Conservation (phyloP, 176 grass and related monocot genomes). For the Neostapfia colusana region DNA sequence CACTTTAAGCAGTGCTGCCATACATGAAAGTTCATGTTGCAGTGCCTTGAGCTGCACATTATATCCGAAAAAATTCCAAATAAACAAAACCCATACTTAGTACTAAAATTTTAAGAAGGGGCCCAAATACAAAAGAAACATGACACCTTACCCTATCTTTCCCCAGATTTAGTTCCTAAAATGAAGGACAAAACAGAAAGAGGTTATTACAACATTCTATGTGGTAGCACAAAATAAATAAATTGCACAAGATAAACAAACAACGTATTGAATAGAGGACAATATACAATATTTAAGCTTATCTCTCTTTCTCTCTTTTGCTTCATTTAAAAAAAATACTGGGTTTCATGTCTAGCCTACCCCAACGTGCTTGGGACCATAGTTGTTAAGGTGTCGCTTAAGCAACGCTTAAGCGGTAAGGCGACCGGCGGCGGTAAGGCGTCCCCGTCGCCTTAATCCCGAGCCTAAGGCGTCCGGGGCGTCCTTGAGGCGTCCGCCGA, state of each 20-base stretch:
- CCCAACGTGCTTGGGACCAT: too few species aligned
- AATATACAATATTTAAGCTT: constrained; percentile 7
- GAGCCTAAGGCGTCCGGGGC: too few species aligned
- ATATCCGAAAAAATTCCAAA: constrained; percentile 31
- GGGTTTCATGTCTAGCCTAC: too few species aligned
- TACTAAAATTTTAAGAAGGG: constrained; percentile 16
- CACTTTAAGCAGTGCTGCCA: constrained; percentile 32
- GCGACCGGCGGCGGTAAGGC: too few species aligned
- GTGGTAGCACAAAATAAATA: constrained; percentile 6
- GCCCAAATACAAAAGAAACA: constrained; percentile 3
- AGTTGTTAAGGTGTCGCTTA: too few species aligned
- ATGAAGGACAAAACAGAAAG: constrained; percentile 33
- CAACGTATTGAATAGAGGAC: neutral
- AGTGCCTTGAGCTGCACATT: constrained; percentile 54
- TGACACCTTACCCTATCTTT: constrained; percentile 61
- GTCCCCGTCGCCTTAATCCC: too few species aligned
- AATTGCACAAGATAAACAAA: neutral
- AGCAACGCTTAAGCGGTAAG: too few species aligned
- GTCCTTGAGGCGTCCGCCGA: too few species aligned
- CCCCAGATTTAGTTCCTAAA: constrained; percentile 63
- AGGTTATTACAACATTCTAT: constrained; percentile 10
- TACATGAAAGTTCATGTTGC: constrained; percentile 66
- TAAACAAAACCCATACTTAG: neutral
- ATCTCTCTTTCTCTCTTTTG: too few species aligned
- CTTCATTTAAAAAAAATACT: too few species aligned